Conservation (phyloP, 208 protist species). For the Trypanosoma cruzi region DNA sequence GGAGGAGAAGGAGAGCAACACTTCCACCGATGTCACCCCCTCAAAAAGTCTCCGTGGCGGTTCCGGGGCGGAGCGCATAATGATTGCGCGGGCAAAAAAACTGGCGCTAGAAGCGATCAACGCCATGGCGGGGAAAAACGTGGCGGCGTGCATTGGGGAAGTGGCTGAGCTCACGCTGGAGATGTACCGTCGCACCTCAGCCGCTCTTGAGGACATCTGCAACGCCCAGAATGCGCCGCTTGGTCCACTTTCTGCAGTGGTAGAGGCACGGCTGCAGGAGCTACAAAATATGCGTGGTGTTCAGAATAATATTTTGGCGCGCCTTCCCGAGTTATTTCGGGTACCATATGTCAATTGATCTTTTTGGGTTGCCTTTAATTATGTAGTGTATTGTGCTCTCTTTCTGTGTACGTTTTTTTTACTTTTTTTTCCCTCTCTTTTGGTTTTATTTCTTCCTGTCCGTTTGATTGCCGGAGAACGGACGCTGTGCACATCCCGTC, state of each 20-base stretch:
- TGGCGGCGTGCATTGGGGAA: conserved; percentile 46
- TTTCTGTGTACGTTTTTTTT: neutral
- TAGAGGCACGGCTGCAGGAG: conserved; percentile 27
- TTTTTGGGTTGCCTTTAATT: neutral
- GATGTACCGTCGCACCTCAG: conserved; percentile 39
- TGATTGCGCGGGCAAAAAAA: conserved; percentile 53
- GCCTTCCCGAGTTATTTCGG: conserved; percentile 45
- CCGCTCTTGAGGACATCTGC: conserved; percentile 23
- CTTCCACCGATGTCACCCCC: neutral
- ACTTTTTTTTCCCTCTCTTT: too few species aligned
- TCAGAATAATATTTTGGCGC: conserved; percentile 36
- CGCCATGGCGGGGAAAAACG: conserved; percentile 53
- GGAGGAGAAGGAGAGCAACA: conserved; percentile 1
- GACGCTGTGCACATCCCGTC: too few species aligned
- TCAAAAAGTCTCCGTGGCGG: neutral
- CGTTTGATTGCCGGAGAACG: too few species aligned
- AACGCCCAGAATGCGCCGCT: neutral
- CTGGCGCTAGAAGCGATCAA: conserved; percentile 63
- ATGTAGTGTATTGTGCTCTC: neutral
- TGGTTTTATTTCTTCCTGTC: neutral
- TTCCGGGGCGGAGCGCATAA: conserved; percentile 43
- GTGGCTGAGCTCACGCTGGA: conserved; percentile 53
- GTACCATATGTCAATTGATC: conserved; percentile 26
- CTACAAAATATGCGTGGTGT: conserved; percentile 34
- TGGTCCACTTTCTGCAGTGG: conserved; percentile 7